Evolutionary conservation across 768 basidiomycete species (phyloP), one percentile per base, ranked within the genome.

Genomic region (Clitopilus passeckerianus): DNA sequence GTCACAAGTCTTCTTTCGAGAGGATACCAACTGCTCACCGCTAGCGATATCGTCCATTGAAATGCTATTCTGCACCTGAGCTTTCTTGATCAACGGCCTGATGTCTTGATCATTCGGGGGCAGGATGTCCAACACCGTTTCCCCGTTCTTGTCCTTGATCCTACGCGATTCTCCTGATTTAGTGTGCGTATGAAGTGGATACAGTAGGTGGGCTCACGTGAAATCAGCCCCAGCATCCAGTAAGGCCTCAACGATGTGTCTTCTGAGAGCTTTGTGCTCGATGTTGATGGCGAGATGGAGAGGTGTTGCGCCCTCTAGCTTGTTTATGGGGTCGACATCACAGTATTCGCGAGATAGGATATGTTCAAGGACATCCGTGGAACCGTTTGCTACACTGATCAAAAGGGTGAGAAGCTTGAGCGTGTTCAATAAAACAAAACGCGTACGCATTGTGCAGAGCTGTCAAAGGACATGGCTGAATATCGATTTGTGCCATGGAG

Each of bases 171-270:
- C 20, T 16, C 44, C 16, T 46, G 15, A 30, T 7, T 50, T 9
- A 6, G 34, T 53, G 34, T 53, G 20, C 33, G 34, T 12, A 15
- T 50, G 41, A 18, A 14, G 35, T 18, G 44, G 6, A 8, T 33
- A 34, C 56, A 18, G n/a, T 30, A 22, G 15, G 20, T 65, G 2
- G 6, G 70, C 84, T 61, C 59, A 90, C 89, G 70, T 77, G 2
- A 80, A 83, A 72, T 91, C 83, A 1, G 90, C 90, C 3, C 92
- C 91, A 0, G 91, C 91, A 1, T 94, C 92, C 3, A 93, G 72
- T 59, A 94, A 71, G 61, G 80, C 85, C 65, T 82, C 77, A 44
- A 89, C 82, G 7, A 91, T 75, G 53, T 76, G 72, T 53, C 71
- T 67, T 52, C 90, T 72, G 20, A 85, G 68, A 27, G 85, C 87